Evolutionary conservation across 495 filamentous ascomycete species (phyloP).

Genomic region (Lasiosphaeria miniovina): DNA sequence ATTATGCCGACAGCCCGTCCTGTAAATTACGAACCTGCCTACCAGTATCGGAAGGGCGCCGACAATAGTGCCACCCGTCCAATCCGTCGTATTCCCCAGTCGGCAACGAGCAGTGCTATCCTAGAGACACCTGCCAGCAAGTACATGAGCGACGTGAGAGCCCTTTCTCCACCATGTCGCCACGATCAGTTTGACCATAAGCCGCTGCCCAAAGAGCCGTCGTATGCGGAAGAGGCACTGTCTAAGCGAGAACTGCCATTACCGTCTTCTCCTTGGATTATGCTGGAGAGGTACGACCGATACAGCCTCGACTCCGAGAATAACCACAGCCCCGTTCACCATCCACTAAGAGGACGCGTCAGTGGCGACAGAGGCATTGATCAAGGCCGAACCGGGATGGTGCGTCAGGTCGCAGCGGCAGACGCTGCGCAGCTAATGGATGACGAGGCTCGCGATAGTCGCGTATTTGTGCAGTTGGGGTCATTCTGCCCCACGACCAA

Average conservation of each 20-base stretch:
- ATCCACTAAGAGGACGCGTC: background rate
- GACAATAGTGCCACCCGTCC: background rate
- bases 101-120: constrained; percentile 28
- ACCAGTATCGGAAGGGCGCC: background rate
- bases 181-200: too few species aligned
- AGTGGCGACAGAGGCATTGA: background rate
- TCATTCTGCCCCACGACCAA: constrained; percentile 47
- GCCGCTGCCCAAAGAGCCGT: too few species aligned
- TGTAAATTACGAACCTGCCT: background rate
- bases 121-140: constrained; percentile 12
- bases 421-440: constrained; percentile 17
- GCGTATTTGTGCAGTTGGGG: constrained; percentile 49
- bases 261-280: too few species aligned
- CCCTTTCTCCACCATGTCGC: background rate
- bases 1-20: background rate
- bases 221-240: too few species aligned
- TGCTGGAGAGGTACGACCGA: too few species aligned
- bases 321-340: background rate
- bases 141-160: background rate
- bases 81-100: constrained; percentile 19
- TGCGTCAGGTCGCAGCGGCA: background rate
- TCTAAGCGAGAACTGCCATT: too few species aligned
- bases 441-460: constrained; percentile 40
- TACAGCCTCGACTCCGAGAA: background rate
- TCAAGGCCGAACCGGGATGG: background rate